A percentile compares a stretch with the other conserved stretches of the same genome.
Conservation (phyloP, 768 basidiomycete genomes). For the Phaffia australis region DNA sequence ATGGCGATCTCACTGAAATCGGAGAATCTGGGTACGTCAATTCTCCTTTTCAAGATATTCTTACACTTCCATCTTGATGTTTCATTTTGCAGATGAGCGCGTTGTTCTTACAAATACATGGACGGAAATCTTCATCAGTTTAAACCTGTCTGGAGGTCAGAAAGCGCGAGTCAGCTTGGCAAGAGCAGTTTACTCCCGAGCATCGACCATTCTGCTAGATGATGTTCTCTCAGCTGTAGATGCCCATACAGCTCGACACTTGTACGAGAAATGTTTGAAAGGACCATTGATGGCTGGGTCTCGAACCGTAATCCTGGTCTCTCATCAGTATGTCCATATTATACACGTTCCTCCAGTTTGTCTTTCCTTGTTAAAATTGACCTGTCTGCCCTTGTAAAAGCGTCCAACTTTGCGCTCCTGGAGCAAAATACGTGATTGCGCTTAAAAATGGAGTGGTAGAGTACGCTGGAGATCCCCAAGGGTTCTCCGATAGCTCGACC, state of each 20-base stretch:
- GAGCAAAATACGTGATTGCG: slow-evolving; percentile 62
- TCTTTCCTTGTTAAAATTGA: background rate
- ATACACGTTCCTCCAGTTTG: background rate
- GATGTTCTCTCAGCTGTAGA: slow-evolving; percentile 72
- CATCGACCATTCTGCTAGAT: slow-evolving; percentile 68
- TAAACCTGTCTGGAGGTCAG: slow-evolving; percentile 45
- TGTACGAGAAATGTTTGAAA: slow-evolving; percentile 65
- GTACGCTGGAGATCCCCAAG: slow-evolving; percentile 57
- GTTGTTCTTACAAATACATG: too few relatives aligned
- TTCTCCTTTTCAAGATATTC: background rate
- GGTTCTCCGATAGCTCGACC: slow-evolving; percentile 58
- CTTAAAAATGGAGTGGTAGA: slow-evolving; percentile 52
- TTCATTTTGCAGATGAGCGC: slow-evolving; percentile 46
- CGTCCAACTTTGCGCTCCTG: slow-evolving; percentile 44
- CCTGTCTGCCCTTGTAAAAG: background rate
- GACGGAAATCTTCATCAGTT: slow-evolving; percentile 34
- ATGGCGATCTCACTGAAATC: slow-evolving; percentile 66
- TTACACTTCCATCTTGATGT: slow-evolving; percentile 51
- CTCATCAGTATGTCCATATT: slow-evolving; percentile 51
- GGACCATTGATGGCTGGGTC: slow-evolving; percentile 61
- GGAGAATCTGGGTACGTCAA: slow-evolving; percentile 35
- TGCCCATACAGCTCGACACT: slow-evolving; percentile 69
- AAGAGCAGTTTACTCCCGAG: slow-evolving; percentile 62
- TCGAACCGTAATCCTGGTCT: slow-evolving; percentile 77
- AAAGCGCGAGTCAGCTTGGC: slow-evolving; percentile 41